Evolutionary conservation across 345 rosid genomes (phyloP).

Genomic region (Gynandropsis gynandra): DNA sequence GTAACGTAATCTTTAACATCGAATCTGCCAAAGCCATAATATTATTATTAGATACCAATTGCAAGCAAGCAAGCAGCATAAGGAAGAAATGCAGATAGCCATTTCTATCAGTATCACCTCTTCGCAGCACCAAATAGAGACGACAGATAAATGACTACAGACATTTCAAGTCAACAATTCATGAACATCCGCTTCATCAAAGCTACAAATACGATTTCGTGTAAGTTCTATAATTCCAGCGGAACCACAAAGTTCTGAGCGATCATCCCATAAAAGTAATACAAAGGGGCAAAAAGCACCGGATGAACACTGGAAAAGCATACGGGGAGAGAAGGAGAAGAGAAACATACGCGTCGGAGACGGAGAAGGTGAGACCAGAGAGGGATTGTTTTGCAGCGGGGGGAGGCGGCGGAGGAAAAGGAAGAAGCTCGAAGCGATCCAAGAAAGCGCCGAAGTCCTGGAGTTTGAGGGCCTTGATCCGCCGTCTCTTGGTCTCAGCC

Average conservation of each 20-base stretch:
- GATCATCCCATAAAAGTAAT: not conserved
- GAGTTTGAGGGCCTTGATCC: slow-evolving; percentile 35
- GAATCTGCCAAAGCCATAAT: slow-evolving; percentile 41
- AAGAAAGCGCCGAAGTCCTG: slow-evolving; percentile 76
- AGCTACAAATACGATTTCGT: slow-evolving; percentile 10
- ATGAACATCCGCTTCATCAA: no score
- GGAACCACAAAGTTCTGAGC: not conserved
- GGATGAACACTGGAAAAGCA: not conserved
- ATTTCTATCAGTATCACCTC: not conserved
- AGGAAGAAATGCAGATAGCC: not conserved
- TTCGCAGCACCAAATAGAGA: no score
- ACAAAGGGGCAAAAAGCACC: not conserved
- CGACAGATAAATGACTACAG: no score
- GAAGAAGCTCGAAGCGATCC: slow-evolving; percentile 58
- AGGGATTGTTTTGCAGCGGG: slow-evolving; percentile 75
- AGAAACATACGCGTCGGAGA: slow-evolving; percentile 56
- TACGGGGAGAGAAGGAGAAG: not conserved
- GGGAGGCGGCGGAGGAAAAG: slow-evolving; percentile 81
- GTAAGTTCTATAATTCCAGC: slow-evolving; percentile 6
- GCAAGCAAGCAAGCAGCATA: not conserved
- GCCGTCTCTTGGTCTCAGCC: slow-evolving; percentile 61
- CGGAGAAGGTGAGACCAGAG: slow-evolving; percentile 64
- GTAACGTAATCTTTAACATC: slow-evolving; percentile 70
- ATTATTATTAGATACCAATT: no score
- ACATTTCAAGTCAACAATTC: no score